Conservation (phyloP, 2,329 filamentous ascomycete genomes). For the Cercospora sojina region DNA sequence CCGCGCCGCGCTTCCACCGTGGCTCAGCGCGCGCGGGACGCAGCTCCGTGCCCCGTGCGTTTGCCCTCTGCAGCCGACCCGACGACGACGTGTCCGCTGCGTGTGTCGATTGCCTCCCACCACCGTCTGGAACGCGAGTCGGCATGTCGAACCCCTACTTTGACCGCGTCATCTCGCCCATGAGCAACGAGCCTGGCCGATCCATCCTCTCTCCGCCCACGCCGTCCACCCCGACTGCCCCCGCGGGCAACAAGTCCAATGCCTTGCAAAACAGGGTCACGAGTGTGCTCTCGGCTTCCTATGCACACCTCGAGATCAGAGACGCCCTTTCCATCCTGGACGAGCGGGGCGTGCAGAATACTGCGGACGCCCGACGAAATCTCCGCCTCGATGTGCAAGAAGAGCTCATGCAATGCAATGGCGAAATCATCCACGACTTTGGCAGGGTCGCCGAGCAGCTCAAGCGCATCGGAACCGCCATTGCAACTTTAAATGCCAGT, state of each 20-base stretch:
- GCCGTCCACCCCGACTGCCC: conserved; percentile 13
- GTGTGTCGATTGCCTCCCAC: not conserved
- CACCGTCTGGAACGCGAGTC: not conserved
- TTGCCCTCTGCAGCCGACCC: not conserved
- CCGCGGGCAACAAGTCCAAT: conserved; percentile 48
- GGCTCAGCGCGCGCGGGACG: not conserved
- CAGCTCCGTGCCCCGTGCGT: not conserved
- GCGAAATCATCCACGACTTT: conserved; percentile 82
- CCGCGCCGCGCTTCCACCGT: not conserved
- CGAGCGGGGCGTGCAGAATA: conserved; percentile 67
- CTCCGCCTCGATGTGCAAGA: conserved; percentile 81
- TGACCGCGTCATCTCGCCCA: conserved; percentile 25
- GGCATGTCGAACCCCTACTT: conserved; percentile 32
- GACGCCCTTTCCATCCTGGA: conserved; percentile 80
- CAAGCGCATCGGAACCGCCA: conserved; percentile 74
- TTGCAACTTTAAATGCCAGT: conserved; percentile 73
- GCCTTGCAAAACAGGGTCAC: conserved; percentile 80
- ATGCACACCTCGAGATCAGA: conserved; percentile 87
- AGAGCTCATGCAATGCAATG: conserved; percentile 91
- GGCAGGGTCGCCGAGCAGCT: conserved; percentile 91
- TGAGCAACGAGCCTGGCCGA: conserved; percentile 11
- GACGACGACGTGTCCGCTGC: not conserved
- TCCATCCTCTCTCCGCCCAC: conserved; percentile 22
- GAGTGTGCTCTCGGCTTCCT: conserved; percentile 83
- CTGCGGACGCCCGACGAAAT: conserved; percentile 72